Evolutionary conservation across 1,284 basidiomycete genomes (phyloP).

Genomic region (Ustilago bromivora): DNA sequence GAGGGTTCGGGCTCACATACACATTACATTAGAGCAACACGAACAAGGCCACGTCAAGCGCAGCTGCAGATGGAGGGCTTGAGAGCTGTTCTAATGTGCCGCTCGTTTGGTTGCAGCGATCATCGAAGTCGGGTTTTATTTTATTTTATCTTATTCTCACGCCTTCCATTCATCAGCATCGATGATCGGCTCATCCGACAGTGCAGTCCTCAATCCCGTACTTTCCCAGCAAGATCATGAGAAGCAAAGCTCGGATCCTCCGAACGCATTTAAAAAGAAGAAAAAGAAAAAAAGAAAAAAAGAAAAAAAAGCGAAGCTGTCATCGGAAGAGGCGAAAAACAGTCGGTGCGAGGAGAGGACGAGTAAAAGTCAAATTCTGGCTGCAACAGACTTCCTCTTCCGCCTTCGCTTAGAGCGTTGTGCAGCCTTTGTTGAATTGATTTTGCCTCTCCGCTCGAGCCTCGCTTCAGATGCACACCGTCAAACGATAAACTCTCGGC

Average conservation of each 20-base stretch:
- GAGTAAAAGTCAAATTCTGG: background rate
- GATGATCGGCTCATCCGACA: background rate
- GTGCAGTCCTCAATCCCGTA: background rate
- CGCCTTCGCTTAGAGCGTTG: conserved; percentile 16
- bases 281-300: background rate
- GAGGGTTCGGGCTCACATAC: background rate
- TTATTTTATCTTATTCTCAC: background rate
- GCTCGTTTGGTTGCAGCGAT: background rate
- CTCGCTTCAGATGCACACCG: conserved; percentile 13
- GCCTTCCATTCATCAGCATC: background rate
- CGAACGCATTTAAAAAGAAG: background rate
- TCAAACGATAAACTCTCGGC: conserved; percentile 5
- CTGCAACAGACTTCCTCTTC: conserved; percentile 10
- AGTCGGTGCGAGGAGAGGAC: background rate
- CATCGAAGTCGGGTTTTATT: background rate
- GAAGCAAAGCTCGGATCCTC: background rate
- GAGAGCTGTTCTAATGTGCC: background rate
- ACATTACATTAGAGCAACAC: no score
- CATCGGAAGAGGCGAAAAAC: background rate
- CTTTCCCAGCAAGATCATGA: background rate
- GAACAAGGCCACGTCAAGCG: background rate
- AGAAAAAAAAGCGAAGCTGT: no score
- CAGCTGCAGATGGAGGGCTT: conserved; percentile 5
- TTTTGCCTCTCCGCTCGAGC: conserved; percentile 21
- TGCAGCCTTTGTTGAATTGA: background rate